A percentile compares a stretch with the other conserved stretches of the same genome.
Conservation (phyloP, 192 early-diverging fungal species). For the Oehlia diaphana region DNA sequence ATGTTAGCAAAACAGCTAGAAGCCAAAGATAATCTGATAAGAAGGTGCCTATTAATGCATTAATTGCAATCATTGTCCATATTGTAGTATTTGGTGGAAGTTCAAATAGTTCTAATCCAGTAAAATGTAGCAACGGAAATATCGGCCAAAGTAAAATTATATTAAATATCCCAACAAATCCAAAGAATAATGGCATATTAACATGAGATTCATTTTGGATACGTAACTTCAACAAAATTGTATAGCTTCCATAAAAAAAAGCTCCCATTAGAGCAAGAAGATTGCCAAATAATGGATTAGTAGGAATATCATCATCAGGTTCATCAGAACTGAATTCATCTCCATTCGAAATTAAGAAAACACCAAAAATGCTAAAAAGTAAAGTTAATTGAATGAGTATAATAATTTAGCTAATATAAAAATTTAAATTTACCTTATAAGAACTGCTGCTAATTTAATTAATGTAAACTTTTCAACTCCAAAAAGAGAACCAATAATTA, state of each 20-base stretch:
- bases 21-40: conserved; percentile 82
- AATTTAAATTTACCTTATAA: conserved; percentile 43
- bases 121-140: conserved; percentile 58
- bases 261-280: conserved; percentile 69
- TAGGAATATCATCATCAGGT: conserved; percentile 30
- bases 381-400: conserved; percentile 3
- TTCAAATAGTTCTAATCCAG: conserved; percentile 65
- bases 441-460: conserved; percentile 58
- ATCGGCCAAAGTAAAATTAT: conserved; percentile 65
- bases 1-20: conserved; percentile 74
- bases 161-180: conserved; percentile 77
- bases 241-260: conserved; percentile 77
- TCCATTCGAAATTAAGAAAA: conserved; percentile 59
- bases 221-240: conserved; percentile 66
- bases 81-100: conserved; percentile 53
- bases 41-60: conserved; percentile 79
- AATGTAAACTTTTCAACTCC: conserved; percentile 62
- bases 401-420: not conserved
- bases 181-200: conserved; percentile 76
- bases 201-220: conserved; percentile 69
- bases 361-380: conserved; percentile 55
- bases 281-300: conserved; percentile 63
- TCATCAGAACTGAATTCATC: conserved; percentile 35
- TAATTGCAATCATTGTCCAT: conserved; percentile 65
- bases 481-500: conserved; percentile 59